Conservation (phyloP, 495 filamentous ascomycete species). For the Lentithecium fluviatile region DNA sequence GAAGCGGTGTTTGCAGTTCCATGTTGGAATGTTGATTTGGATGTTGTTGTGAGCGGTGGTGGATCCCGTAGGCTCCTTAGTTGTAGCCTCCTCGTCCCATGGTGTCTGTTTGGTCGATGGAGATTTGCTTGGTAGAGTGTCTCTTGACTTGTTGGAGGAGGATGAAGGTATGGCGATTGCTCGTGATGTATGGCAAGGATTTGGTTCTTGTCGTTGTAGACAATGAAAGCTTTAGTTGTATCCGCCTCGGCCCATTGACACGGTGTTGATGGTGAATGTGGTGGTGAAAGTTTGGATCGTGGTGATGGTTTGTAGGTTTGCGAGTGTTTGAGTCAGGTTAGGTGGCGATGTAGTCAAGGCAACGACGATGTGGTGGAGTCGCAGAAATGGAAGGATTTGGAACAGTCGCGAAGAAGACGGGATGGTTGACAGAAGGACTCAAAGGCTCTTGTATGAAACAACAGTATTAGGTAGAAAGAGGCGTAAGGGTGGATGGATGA, state of each 20-base stretch:
- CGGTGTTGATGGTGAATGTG: conserved; percentile 6
- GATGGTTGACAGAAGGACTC: conserved; percentile 25
- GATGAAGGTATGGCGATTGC: conserved; percentile 1
- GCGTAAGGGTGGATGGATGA: conserved; percentile 12
- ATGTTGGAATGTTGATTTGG: conserved; percentile 1
- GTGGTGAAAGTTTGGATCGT: conserved; percentile 7
- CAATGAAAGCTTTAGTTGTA: conserved; percentile 47
- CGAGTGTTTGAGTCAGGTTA: neutral
- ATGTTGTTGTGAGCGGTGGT: conserved; percentile 1
- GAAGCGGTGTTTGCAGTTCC: neutral
- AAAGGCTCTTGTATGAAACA: conserved; percentile 10
- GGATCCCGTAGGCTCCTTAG: no score
- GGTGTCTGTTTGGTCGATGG: no score
- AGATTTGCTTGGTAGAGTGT: neutral
- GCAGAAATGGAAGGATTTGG: neutral
- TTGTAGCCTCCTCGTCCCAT: no score
- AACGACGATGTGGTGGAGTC: neutral
- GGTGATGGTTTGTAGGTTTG: conserved; percentile 1
- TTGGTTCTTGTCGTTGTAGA: neutral
- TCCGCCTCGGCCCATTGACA: conserved; percentile 56
- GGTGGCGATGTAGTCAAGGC: neutral
- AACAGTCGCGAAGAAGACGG: conserved; percentile 7
- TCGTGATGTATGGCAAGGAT: neutral
- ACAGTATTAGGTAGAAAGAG: conserved; percentile 8
- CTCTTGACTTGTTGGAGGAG: neutral